Percentiles rank a stretch among this genome's conserved stretches.
Conservation (phyloP, 192 early-diverging fungal genomes). For the Ambispora gerdemannii region DNA sequence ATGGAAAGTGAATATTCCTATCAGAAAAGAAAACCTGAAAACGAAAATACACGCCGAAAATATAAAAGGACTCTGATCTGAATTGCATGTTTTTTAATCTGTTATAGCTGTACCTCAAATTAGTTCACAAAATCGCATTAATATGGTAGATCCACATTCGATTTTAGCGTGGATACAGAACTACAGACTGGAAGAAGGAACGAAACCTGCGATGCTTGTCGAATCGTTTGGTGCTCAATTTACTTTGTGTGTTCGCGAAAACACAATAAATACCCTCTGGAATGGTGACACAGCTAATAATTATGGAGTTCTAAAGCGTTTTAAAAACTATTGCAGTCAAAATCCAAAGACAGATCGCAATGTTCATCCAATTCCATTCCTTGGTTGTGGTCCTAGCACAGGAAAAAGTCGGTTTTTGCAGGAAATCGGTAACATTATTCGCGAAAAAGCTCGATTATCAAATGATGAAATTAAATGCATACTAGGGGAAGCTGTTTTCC, state of each 20-base stretch:
- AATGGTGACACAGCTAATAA: background rate
- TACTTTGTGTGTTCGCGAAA: constrained; percentile 5
- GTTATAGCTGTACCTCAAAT: background rate
- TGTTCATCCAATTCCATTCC: constrained; percentile 8
- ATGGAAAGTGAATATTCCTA: constrained; percentile 4
- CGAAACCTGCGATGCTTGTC: background rate
- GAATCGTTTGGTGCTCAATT: constrained; percentile 2
- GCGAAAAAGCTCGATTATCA: background rate
- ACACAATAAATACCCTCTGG: constrained; percentile 12
- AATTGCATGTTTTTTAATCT: background rate
- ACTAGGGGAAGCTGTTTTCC: background rate
- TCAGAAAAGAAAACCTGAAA: background rate
- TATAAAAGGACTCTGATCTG: background rate
- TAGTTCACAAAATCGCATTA: background rate
- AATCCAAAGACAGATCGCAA: background rate
- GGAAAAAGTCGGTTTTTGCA: constrained; percentile 18
- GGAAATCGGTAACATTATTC: background rate
- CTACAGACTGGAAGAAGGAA: background rate
- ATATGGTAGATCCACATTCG: background rate
- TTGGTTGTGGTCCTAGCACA: constrained; percentile 10
- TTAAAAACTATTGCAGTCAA: background rate
- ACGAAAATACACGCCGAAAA: background rate
- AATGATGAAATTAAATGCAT: background rate
- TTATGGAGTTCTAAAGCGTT: background rate
- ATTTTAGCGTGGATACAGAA: constrained; percentile 9